Evolutionary conservation across 73 alveolate genomes (phyloP).

Genomic region (Paramecium biaurelia): DNA sequence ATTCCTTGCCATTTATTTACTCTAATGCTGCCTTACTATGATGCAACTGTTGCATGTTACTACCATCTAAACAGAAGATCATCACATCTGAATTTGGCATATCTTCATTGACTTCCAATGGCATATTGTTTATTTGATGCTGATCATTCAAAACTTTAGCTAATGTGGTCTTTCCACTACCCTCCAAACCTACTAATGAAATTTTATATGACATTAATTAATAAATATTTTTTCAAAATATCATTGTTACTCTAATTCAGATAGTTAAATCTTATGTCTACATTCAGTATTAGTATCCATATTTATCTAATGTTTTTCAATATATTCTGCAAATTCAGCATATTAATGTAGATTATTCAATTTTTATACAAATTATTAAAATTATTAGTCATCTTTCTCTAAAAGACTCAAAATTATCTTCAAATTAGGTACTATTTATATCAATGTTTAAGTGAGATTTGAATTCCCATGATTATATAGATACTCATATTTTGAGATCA

Average conservation of each 20-base stretch:
- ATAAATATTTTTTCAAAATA: not conserved
- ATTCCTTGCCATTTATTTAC: slow-evolving; percentile 18
- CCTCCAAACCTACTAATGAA: slow-evolving; percentile 59
- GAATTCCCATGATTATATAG: not conserved
- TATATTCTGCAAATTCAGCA: not conserved
- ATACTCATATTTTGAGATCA: not conserved
- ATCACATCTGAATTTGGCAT: slow-evolving; percentile 34
- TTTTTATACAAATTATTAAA: not conserved
- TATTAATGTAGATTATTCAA: not conserved
- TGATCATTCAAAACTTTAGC: slow-evolving; percentile 24
- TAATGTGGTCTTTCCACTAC: slow-evolving; percentile 60
- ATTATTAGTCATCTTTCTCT: not conserved
- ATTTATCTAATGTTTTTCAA: not conserved
- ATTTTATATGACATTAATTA: slow-evolving; percentile 28
- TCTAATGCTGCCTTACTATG: slow-evolving; percentile 2
- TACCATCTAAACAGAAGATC: slow-evolving; percentile 52
- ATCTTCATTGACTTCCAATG: slow-evolving; percentile 59
- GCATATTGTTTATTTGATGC: not conserved
- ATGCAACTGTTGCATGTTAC: slow-evolving; percentile 45
- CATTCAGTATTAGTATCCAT: no score
- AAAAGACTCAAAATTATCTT: not conserved
- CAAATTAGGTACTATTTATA: not conserved
- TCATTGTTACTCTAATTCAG: not conserved
- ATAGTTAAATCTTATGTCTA: not conserved
- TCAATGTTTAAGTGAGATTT: not conserved